Evolutionary conservation across 495 filamentous ascomycete species (phyloP).

Genomic region (Neurospora sp.): DNA sequence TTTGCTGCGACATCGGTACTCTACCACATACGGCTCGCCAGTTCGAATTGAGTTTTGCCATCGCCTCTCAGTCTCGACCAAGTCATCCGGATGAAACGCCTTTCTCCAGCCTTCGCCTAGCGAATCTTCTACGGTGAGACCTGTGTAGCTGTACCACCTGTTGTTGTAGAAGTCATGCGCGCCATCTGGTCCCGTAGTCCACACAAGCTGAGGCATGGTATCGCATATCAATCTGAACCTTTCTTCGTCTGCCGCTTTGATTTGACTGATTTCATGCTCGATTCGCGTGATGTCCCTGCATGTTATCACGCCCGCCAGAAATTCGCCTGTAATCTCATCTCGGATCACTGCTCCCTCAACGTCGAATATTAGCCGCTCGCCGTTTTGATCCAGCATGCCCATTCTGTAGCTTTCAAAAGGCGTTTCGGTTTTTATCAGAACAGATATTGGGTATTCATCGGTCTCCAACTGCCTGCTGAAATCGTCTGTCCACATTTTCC

Average conservation of each 20-base stretch:
- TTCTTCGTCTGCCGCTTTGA: slow-evolving; percentile 52
- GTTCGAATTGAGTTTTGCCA: slow-evolving; percentile 52
- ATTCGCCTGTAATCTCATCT: slow-evolving; percentile 50
- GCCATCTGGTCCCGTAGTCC: slow-evolving; percentile 53
- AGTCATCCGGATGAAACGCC: slow-evolving; percentile 48
- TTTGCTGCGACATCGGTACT: slow-evolving; percentile 55
- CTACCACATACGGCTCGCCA: slow-evolving; percentile 53
- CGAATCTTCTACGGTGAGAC: slow-evolving; percentile 44
- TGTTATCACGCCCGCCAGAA: slow-evolving; percentile 54
- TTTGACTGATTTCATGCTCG: slow-evolving; percentile 46
- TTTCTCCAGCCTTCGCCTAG: slow-evolving; percentile 30
- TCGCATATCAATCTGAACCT: slow-evolving; percentile 62
- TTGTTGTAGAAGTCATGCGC: slow-evolving; percentile 56
- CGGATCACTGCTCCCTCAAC: slow-evolving; percentile 48
- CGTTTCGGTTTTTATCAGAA: slow-evolving; percentile 45
- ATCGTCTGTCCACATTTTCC: slow-evolving; percentile 49
- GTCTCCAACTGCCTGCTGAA: slow-evolving; percentile 46
- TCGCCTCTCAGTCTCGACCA: slow-evolving; percentile 33
- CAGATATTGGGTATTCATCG: slow-evolving; percentile 51
- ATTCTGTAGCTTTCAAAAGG: slow-evolving; percentile 43
- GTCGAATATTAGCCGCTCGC: slow-evolving; percentile 42
- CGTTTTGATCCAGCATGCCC: slow-evolving; percentile 46
- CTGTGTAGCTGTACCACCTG: slow-evolving; percentile 64
- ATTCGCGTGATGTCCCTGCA: slow-evolving; percentile 55
- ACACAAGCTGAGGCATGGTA: slow-evolving; percentile 58